Conservation (phyloP, 257 asterid species). For the Lantana camara region DNA sequence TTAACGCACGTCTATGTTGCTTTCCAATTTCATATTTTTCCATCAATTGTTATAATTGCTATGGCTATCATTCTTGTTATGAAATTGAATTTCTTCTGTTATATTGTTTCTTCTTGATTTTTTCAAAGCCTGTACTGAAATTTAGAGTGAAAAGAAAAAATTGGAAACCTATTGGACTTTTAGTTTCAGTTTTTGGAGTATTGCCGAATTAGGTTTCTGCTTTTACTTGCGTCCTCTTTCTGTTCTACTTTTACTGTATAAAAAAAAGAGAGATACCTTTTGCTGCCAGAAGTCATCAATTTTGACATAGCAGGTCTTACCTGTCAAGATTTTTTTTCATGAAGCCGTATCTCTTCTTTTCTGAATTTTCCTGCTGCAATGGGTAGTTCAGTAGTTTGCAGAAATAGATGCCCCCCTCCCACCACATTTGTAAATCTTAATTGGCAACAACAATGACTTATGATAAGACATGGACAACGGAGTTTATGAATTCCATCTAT, state of each 20-base stretch:
- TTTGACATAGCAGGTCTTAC: too few relatives aligned
- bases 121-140: too few relatives aligned
- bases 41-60: neutral
- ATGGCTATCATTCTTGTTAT: neutral
- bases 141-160: too few relatives aligned
- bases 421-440: slow-evolving; percentile 4
- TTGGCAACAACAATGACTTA: slow-evolving; percentile 9
- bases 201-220: too few relatives aligned
- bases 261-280: too few relatives aligned
- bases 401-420: neutral
- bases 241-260: too few relatives aligned
- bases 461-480: neutral
- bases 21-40: neutral
- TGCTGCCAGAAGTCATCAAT: too few relatives aligned
- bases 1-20: slow-evolving; percentile 2
- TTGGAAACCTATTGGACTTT: too few relatives aligned
- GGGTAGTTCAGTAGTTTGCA: slow-evolving; percentile 10
- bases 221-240: too few relatives aligned
- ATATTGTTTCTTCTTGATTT: slow-evolving; percentile 12
- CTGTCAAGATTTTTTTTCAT: too few relatives aligned
- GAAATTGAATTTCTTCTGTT: slow-evolving; percentile 5
- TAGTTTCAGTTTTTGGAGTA: too few relatives aligned
- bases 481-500: slow-evolving; percentile 14
- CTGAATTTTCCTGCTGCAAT: slow-evolving; percentile 10
- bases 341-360: slow-evolving; percentile 4